Evolutionary conservation across 1,284 basidiomycete genomes (phyloP).

Genomic region (Rhodotorula sp.): DNA sequence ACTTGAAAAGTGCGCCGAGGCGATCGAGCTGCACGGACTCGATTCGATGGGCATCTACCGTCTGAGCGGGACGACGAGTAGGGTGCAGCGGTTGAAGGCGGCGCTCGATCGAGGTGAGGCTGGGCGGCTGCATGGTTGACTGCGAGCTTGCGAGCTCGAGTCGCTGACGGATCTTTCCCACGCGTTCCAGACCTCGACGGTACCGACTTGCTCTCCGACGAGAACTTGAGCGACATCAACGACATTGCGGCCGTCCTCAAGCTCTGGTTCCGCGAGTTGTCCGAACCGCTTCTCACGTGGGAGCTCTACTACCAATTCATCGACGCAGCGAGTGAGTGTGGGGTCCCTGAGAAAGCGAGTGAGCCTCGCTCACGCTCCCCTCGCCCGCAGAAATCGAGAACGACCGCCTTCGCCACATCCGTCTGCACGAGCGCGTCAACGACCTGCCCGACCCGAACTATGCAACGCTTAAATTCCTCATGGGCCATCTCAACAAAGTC

Average conservation of each 20-base stretch:
- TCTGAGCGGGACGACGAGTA: conserved; percentile 84
- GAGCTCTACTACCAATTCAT: conserved; percentile 85
- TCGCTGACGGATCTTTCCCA: conserved; percentile 3
- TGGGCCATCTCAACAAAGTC: conserved; percentile 90
- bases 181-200: conserved; percentile 69
- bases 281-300: conserved; percentile 86
- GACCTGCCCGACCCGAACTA: conserved; percentile 98
- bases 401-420: conserved; percentile 86
- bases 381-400: conserved; percentile 76
- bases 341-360: too few relatives aligned
- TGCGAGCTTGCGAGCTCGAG: neutral
- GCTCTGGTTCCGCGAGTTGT: conserved; percentile 93
- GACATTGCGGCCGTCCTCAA: conserved; percentile 91
- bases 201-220: conserved; percentile 78
- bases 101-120: conserved; percentile 76
- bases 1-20: conserved; percentile 81
- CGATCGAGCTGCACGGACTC: conserved; percentile 87
- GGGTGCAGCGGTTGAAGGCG: conserved; percentile 78
- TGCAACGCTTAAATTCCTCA: conserved; percentile 90
- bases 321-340: conserved; percentile 86
- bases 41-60: conserved; percentile 87
- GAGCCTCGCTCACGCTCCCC: conserved; percentile 48
- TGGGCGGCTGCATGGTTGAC: neutral
- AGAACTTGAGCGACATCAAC: conserved; percentile 93
- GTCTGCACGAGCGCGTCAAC: conserved; percentile 94